Evolutionary conservation across 169 alveolate genomes (phyloP).

Genomic region (Haemoproteus tartakovskyi): DNA sequence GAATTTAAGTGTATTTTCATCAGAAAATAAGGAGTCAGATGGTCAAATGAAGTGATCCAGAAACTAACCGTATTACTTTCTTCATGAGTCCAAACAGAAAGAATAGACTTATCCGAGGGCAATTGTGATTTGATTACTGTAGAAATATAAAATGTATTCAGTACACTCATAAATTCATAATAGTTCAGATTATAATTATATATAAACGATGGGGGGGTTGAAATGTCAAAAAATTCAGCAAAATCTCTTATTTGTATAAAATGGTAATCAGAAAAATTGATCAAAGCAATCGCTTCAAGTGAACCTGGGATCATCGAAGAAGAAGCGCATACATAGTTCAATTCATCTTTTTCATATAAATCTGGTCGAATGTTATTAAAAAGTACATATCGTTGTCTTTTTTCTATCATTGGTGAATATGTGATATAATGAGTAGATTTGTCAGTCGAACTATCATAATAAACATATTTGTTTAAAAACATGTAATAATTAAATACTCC

Average conservation of each 20-base stretch:
- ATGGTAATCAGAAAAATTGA: slow-evolving; percentile 5
- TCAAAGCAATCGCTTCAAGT: slow-evolving; percentile 9
- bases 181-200: slow-evolving; percentile 1
- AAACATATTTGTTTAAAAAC: too few species aligned
- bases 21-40: slow-evolving; percentile 43
- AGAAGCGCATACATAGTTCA: background rate
- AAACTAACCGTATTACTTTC: slow-evolving; percentile 15
- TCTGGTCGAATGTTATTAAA: background rate
- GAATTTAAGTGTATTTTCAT: slow-evolving; percentile 8
- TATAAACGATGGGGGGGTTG: slow-evolving; percentile 1
- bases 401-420: background rate
- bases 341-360: background rate
- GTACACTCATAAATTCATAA: background rate
- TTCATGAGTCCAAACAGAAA: slow-evolving; percentile 57
- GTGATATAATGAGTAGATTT: background rate
- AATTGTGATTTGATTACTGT: background rate
- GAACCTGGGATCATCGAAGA: background rate
- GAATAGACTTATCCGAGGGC: background rate
- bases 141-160: background rate
- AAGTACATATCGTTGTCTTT: background rate
- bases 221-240: slow-evolving; percentile 28
- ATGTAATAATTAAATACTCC: too few species aligned
- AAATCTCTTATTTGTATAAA: slow-evolving; percentile 14
- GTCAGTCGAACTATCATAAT: too few species aligned
- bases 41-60: slow-evolving; percentile 14